Base-by-base conservation (phyloP, 768 basidiomycete species). In the Mycena leptocephala region DNA sequence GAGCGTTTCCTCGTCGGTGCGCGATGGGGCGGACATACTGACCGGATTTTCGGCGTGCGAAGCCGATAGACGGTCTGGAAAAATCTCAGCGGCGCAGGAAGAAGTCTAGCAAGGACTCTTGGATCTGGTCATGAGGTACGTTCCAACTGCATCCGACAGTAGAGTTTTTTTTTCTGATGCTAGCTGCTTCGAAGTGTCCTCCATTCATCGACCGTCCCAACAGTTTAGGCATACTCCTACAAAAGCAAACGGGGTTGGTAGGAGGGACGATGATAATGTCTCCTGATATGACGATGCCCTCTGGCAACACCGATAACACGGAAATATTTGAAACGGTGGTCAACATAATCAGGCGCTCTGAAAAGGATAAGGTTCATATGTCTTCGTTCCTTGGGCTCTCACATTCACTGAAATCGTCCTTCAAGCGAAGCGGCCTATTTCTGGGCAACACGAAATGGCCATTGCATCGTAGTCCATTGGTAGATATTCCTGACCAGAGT, bases 391-490 rank as follows among this genome's bases (percentile, higher is more conserved):
- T n/a, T n/a, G n/a, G 11, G 6, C 8, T 16, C n/a, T 13, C 32
- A n/a, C n/a, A n/a, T n/a, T n/a, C n/a, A 30, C 30, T 64, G 20
- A 9, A 13, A 72, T 33, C 26, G 48, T n/a, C 1, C 13, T 32
- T 26, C 26, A 76, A 74, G 39, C 41, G 74, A 78, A 43, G 64
- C 64, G 9, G 66, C 53, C 1, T 78, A 61, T 30, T 75, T 75
- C 53, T 75, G 76, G 76, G 76, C 76, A 7, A 55, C 28, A 51
- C 62, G 74, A 4, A 43, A 65, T 43, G 74, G 76, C 3, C 74
- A 78, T n/a, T 75, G 74, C 56, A 28, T 78, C 10, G 74, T 75
- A 32, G 35, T 78, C 30, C 74, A 78, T 62, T 78, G 18, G 63
- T 28, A 55, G 74, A 78, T 55, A 32, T 78, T 26, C 76, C 74